phyloP scores from a whole-genome alignment of 225 moss, liverwort and hornwort species.

The Physcomitrium patens region DNA sequence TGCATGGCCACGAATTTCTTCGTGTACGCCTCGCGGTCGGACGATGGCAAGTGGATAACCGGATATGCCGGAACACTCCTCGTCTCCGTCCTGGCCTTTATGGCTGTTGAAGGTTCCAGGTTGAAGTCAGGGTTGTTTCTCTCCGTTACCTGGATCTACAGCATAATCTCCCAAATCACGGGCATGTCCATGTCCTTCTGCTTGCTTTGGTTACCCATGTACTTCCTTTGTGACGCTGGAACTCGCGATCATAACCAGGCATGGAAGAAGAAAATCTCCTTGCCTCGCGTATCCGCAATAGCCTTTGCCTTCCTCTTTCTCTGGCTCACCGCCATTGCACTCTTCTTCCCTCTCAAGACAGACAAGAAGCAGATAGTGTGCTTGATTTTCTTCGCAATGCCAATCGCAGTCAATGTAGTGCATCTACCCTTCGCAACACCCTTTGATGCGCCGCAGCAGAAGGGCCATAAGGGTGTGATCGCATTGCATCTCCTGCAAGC shows the following conservation, averaged over 20 bases:
- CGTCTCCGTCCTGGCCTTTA: conserved; percentile 52
- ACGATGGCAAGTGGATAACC: conserved; percentile 41
- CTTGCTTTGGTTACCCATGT: conserved; percentile 48
- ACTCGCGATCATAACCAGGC: conserved; percentile 27
- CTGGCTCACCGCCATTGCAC: conserved; percentile 47
- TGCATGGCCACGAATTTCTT: conserved; percentile 50
- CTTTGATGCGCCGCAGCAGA: conserved; percentile 35
- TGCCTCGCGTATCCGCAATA: conserved; percentile 47
- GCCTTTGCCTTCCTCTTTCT: conserved; percentile 46
- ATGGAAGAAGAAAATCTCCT: conserved; percentile 48
- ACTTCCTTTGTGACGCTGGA: conserved; percentile 46
- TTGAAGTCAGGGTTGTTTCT: conserved; percentile 37
- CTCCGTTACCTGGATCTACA: conserved; percentile 45
- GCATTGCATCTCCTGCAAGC: conserved; percentile 63
- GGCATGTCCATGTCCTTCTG: conserved; percentile 57
- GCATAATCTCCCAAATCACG: conserved; percentile 31
- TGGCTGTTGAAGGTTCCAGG: conserved; percentile 67
- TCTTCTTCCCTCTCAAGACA: conserved; percentile 51
- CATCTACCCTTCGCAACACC: conserved; percentile 45
- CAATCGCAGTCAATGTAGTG: conserved; percentile 26
- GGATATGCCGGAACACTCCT: conserved; percentile 48
- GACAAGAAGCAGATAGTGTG: conserved; percentile 41
- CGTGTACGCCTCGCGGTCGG: conserved; percentile 30
- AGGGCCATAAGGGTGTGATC: conserved; percentile 59
- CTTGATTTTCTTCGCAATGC: conserved; percentile 40